Base-by-base conservation (phyloP, 805 yeast genomes). In the Metschnikowia corniflorae region DNA sequence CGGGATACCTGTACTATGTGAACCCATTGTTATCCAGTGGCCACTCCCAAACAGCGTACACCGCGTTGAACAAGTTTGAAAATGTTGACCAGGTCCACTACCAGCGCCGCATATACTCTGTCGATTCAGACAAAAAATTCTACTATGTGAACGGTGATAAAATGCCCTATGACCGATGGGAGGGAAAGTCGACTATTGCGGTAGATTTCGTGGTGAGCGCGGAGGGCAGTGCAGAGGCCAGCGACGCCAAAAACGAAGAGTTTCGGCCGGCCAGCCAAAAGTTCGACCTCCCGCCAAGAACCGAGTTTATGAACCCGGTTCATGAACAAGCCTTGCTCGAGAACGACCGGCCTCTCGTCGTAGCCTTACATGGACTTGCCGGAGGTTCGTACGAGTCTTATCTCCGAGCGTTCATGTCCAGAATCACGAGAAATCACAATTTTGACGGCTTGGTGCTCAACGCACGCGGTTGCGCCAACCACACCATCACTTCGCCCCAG, bases 311-410 rank as follows among this genome's bases (percentile, higher is more conserved):
- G 41, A 65, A 74, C 17, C 70, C 71, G 1, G 55, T 57, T 1
- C 77, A 75, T 44, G 61, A 75, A 20, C 47, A 46, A 4, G 49
- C 34, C 2, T 35, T 70, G 3, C 51, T 65, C 26, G 49, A 53
- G 3, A 51, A 53, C 7, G 61, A 60, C 7, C 69, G 67, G 42
- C 89, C 89, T 4, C 63, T 84, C 31, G 66, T 79, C 15, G 63
- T 84, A 21, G 75, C 82, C 7, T 59, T 73, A 32, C 91, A 84
- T 51, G 94, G 93, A 2, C 65, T 84, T 25, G 82, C 85, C 18
- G 91, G 93, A 40, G 94, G 94, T 1, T 78, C 86, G 12, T 84
- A 80, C 49, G 93, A 84, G 55, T 78, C 85, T 15, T 80, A 80
- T 39, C 74, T 83, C 31, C 69, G 87, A 44, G 72, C 82, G 7